Evolutionary conservation across 169 alveolate genomes (phyloP).

Genomic region (Cryptosporidium canis): DNA sequence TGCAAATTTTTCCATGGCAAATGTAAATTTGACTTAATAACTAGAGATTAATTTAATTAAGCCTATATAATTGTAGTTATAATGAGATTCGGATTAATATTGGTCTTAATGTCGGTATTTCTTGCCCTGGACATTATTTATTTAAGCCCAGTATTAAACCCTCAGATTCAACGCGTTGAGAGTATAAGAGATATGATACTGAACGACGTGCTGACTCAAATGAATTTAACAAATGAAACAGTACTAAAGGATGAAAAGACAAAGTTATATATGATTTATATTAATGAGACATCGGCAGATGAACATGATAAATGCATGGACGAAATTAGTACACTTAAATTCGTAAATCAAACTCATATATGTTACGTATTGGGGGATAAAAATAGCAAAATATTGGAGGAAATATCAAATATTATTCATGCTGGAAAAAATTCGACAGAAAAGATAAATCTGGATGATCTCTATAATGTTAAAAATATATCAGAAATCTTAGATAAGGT

Average conservation of each 20-base stretch:
- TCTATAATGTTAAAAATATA: not conserved
- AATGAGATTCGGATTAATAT: not conserved
- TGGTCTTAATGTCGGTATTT: not conserved
- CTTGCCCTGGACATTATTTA: not conserved
- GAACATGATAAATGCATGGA: not conserved
- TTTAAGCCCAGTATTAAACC: not conserved
- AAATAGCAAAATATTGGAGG: conserved; percentile 1
- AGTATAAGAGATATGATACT: conserved; percentile 7
- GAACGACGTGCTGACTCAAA: conserved; percentile 17
- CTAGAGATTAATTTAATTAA: not conserved
- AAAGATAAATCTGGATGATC: not conserved
- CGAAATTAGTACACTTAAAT: conserved; percentile 15
- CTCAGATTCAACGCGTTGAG: not conserved
- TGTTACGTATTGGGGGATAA: conserved; percentile 39
- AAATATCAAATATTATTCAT: not conserved
- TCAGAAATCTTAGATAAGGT: not conserved
- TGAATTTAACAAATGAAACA: conserved; percentile 17
- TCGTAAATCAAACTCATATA: conserved; percentile 28
- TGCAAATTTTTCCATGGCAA: not conserved
- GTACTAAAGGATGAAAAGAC: conserved; percentile 1
- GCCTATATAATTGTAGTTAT: not conserved
- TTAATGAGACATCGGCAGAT: conserved; percentile 10
- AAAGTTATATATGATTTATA: not conserved
- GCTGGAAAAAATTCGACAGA: not conserved
- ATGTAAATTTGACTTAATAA: not conserved